Conservation (phyloP, 2,329 filamentous ascomycete species). For the Cercospora nicotianae region DNA sequence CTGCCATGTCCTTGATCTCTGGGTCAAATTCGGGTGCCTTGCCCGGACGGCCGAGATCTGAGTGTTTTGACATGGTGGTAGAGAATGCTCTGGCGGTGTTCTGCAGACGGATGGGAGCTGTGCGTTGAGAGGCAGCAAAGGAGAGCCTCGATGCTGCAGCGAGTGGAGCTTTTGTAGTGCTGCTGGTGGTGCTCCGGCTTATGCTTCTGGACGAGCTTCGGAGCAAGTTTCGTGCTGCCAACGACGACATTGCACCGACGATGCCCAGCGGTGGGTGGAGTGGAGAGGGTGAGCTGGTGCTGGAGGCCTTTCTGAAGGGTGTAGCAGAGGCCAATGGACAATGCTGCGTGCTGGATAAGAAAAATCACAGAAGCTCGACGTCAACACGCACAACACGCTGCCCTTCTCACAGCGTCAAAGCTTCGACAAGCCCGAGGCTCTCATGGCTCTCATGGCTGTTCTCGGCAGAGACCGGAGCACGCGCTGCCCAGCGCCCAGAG, state of each 20-base stretch:
- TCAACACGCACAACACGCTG: slow-evolving; percentile 2
- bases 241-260: slow-evolving; percentile 35
- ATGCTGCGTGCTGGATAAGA: not conserved
- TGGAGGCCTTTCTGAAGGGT: not conserved
- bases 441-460: not conserved
- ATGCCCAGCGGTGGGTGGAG: not conserved
- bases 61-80: slow-evolving; percentile 36
- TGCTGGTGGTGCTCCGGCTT: slow-evolving; percentile 23
- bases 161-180: slow-evolving; percentile 34
- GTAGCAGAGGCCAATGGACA: slow-evolving; percentile 1
- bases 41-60: slow-evolving; percentile 36
- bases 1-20: slow-evolving; percentile 92
- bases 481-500: not conserved
- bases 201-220: slow-evolving; percentile 35
- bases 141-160: slow-evolving; percentile 15
- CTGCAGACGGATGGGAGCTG: slow-evolving; percentile 19
- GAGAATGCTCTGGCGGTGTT: slow-evolving; percentile 33
- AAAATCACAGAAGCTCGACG: not conserved
- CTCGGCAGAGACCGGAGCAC: slow-evolving; percentile 3
- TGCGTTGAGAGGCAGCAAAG: not conserved
- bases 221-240: slow-evolving; percentile 43
- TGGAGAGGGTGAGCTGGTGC: slow-evolving; percentile 1
- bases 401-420: not conserved
- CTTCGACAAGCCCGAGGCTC: slow-evolving; percentile 8
- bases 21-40: slow-evolving; percentile 65